A percentile compares a stretch with the other conserved stretches of the same genome.
phyloP scores from a whole-genome alignment of 441 rosid genomes.

The Capsella rubella region DNA sequence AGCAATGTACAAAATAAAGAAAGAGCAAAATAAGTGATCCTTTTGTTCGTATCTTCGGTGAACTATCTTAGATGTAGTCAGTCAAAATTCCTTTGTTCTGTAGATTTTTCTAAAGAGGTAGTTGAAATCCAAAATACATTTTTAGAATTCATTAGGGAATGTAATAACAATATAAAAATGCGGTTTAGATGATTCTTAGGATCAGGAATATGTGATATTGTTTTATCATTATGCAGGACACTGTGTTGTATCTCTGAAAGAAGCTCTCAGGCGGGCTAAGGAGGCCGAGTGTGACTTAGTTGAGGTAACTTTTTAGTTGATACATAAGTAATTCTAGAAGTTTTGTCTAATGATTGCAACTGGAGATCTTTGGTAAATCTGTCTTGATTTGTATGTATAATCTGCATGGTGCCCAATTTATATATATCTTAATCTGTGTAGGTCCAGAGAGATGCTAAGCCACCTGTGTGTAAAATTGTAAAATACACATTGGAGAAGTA shows the following conservation, averaged over 20 bases:
- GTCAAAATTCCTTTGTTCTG: constrained; percentile 9
- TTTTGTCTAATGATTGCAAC: constrained; percentile 23
- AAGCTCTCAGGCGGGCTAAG: constrained; percentile 45
- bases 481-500: constrained; percentile 43
- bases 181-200: neutral
- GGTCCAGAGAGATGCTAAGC: constrained; percentile 46
- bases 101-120: constrained; percentile 1
- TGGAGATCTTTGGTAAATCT: neutral
- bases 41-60: constrained; percentile 3
- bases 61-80: constrained; percentile 9
- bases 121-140: neutral
- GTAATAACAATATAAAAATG: neutral
- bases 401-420: neutral
- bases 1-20: neutral
- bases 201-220: constrained; percentile 1
- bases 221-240: constrained; percentile 41
- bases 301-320: constrained; percentile 36
- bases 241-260: constrained; percentile 37
- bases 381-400: neutral
- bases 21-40: neutral
- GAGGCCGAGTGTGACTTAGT: constrained; percentile 45
- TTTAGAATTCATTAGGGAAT: constrained; percentile 7
- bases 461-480: constrained; percentile 49
- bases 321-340: constrained; percentile 16
- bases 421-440: constrained; percentile 5